A percentile compares a stretch with the other conserved stretches of the same genome.
These are phyloP conservation scores for Colletotrichum cordylinicola DNA, from an alignment of 2,329 filamentous ascomycete species.

Conservation along the genomic window DNA sequence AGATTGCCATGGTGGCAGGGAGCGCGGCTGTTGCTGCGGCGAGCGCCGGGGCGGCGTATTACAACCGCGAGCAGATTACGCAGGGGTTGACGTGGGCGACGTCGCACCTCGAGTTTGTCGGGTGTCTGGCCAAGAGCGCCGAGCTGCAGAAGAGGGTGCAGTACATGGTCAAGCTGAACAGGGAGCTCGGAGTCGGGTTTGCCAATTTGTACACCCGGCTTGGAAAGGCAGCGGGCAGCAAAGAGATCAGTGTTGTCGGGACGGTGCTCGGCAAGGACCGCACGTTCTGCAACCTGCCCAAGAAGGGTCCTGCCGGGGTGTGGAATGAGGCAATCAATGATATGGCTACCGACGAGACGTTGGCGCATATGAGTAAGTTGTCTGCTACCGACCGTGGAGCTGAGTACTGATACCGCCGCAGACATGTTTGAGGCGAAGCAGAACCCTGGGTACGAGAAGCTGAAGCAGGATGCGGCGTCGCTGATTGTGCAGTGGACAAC, in stretches of 20 bases:
- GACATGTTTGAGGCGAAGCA: slow-evolving; percentile 76
- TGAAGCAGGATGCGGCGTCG: slow-evolving; percentile 70
- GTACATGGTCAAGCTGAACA: slow-evolving; percentile 68
- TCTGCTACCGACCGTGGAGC: too few relatives aligned
- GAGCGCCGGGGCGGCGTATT: slow-evolving; percentile 84
- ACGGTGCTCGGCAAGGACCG: slow-evolving; percentile 72
- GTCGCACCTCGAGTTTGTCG: slow-evolving; percentile 92
- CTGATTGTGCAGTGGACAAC: slow-evolving; percentile 69
- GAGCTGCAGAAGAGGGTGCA: slow-evolving; percentile 78
- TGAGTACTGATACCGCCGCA: slow-evolving; percentile 32
- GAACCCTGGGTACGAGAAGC: slow-evolving; percentile 74
- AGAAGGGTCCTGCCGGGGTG: slow-evolving; percentile 52
- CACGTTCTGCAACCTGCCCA: slow-evolving; percentile 88
- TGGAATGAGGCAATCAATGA: slow-evolving; percentile 83
- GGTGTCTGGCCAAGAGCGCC: slow-evolving; percentile 83
- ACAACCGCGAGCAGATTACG: slow-evolving; percentile 80
- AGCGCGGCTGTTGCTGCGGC: slow-evolving; percentile 83
- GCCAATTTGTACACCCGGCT: slow-evolving; percentile 88
- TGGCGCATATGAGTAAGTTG: slow-evolving; percentile 75
- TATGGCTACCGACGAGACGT: slow-evolving; percentile 76
- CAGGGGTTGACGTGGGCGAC: slow-evolving; percentile 82
- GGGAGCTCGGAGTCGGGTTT: slow-evolving; percentile 75
- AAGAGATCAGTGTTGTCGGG: slow-evolving; percentile 58
- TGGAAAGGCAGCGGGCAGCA: slow-evolving; percentile 67
- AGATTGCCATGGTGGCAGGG: slow-evolving; percentile 84